Base-by-base conservation (phyloP, 2,329 filamentous ascomycete species). In the Phialophora expanda region DNA sequence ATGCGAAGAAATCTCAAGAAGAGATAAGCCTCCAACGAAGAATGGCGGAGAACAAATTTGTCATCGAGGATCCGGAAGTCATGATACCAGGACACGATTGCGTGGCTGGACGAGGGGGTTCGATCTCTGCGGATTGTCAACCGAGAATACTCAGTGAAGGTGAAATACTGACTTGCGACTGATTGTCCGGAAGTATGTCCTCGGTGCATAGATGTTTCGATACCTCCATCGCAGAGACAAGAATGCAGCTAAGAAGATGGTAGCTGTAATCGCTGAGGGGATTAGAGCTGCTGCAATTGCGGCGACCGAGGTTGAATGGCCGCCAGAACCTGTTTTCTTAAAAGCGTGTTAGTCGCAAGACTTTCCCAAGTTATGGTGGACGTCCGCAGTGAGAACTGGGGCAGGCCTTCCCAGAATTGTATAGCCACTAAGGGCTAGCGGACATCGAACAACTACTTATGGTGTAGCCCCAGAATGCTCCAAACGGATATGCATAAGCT, bases 21-120 rank as follows among this genome's bases (percentile, higher is more conserved):
- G 51, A 98, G 88, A 78, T 93, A 98, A 22, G 90, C 91, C 76
- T 98, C 94, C 61, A 98, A 85, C 0, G 93, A 96, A 71, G 93
- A 91, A 80, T 96, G 91, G 72, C 95, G 91, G 5, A 98, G 86
- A n/a, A 93, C 86, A 75, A 92, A 91, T 26, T 88, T 87, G 76
- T 98, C 93, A 6, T 85, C 81, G 12, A 87, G 82, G 50, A 80
- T 79, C 60, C 81, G 78, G 73, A 87, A 86, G 1, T 82, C 70
- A 38, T 69, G 66, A 41, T 64, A 70, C 68, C 64, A 72, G 28
- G 63, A 69, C 46, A 66, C 54, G 17, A 53, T 60, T 5, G 61
- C 63, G 20, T 65, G 65, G 32, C 66, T 69, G 14, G 70, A 69
- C 12, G 71, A 73, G 8, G 71, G 71, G n/a, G 71, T 73, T 20